Conservation (phyloP, 768 basidiomycete genomes). For the Termitomyces sp. region DNA sequence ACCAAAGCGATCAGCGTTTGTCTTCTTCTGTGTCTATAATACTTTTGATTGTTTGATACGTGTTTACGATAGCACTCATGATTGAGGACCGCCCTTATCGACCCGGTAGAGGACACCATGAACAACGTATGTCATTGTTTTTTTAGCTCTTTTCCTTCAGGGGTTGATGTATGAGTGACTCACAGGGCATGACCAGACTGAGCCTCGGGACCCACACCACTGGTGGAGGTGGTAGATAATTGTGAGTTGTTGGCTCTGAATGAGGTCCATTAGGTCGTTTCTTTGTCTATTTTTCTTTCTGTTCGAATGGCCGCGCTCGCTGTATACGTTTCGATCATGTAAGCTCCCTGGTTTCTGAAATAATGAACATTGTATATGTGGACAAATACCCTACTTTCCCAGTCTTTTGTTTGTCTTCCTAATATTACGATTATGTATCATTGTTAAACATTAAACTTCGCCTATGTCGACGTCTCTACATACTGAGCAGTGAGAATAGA, state of each 20-base stretch:
- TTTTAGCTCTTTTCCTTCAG: not conserved
- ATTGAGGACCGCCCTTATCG: slow-evolving; percentile 14
- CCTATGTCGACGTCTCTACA: no score
- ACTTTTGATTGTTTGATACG: not conserved
- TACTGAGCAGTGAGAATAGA: no score
- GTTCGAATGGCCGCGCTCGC: not conserved
- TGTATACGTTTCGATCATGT: not conserved
- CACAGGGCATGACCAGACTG: not conserved
- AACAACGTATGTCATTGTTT: slow-evolving; percentile 8
- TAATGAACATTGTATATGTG: not conserved
- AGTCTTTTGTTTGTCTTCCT: not conserved
- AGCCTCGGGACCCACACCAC: not conserved
- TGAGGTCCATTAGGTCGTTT: not conserved
- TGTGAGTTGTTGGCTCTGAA: not conserved
- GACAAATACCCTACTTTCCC: not conserved
- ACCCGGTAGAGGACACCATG: slow-evolving; percentile 14
- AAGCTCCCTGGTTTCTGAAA: not conserved
- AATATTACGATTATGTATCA: not conserved
- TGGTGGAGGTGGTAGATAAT: not conserved
- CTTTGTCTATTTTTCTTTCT: not conserved
- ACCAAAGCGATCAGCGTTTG: slow-evolving; percentile 20
- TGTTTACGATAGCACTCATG: slow-evolving; percentile 10
- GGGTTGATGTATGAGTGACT: not conserved
- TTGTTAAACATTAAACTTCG: no score
- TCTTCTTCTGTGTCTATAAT: not conserved